Evolutionary conservation across 2,329 filamentous ascomycete species (phyloP), one percentile per base, ranked within the genome.

Genomic region (Pseudocercospora ulei): DNA sequence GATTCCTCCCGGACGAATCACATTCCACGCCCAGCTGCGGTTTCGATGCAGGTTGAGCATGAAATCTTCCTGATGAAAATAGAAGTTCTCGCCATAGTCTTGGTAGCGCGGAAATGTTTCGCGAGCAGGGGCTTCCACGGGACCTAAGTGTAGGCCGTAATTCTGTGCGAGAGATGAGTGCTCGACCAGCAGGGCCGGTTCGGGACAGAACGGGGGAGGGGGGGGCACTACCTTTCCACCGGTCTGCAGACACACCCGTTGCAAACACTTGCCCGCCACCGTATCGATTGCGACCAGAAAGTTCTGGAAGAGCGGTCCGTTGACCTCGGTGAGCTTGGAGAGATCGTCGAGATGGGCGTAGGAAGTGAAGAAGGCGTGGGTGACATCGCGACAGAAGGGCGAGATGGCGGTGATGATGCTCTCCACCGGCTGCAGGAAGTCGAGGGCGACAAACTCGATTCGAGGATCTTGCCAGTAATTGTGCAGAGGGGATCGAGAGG

Each of bases 261-360:
- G 34, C 22, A 62, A 28, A n/a, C n/a, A n/a, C 3, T 44, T 49
- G 3, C 46, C 43, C 5, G 51, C 52, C 1, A 53, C 49, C 3
- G 33, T 23, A 26, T 50, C 51, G 3, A 62, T 34, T 1, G 56
- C 46, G n/a, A 46, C 47, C 6, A 62, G 29, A 28, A 62, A 62
- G 24, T 61, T 62, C 22, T 51, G 35, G 38, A 62, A 62, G 7
- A 62, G 44, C 0, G 55, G 50, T 5, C 49, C 41, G 14, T 62
- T 62, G 5, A 39, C 39, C 1, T 49, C 47, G 4, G 45, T 49
- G 2, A 62, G 42, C 7, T 49, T 17, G 5, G 8, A 43, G 35
- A 61, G 58, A 28, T 58, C 50, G 27, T 59, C 52, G n/a, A 34
- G 43, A 29, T 62, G 59, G 2, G 59, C 51, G 29, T 61, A 61